A percentile compares a stretch with the other conserved stretches of the same genome.
Evolutionary conservation across 163 green algal genomes (phyloP).

Genomic region (Scenedesmus sp.): DNA sequence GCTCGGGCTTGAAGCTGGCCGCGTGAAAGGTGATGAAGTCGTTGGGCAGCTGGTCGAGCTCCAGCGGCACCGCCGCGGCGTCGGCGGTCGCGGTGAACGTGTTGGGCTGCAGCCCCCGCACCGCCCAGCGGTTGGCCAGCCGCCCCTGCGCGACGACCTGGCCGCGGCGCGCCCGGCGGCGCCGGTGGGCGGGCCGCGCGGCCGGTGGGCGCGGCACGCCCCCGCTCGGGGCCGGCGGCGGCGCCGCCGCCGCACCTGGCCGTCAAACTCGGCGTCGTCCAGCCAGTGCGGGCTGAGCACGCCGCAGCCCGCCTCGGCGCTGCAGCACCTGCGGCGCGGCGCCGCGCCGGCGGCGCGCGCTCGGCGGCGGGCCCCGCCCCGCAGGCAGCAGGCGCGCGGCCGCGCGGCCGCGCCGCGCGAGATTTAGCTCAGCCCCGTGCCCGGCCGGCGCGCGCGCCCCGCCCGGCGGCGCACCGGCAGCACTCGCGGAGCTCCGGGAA

Average conservation of each 20-base stretch:
- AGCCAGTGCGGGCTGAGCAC: slow-evolving; percentile 35
- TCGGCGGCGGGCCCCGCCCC: no score
- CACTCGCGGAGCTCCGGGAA: slow-evolving; percentile 37
- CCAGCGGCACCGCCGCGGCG: slow-evolving; percentile 34
- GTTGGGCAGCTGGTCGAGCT: slow-evolving; percentile 58
- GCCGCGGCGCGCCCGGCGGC: no score
- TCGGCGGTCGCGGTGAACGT: slow-evolving; percentile 52
- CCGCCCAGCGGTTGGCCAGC: slow-evolving; percentile 48
- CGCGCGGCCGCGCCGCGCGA: no score
- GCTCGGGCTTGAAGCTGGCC: slow-evolving; percentile 29
- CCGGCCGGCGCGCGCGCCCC: no score
- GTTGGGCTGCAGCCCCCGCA: slow-evolving; percentile 54
- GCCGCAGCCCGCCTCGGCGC: slow-evolving; percentile 19
- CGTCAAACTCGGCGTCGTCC: slow-evolving; percentile 21
- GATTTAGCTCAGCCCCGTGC: no score
- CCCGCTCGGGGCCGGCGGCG: no score
- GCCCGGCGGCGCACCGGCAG: slow-evolving; percentile 4
- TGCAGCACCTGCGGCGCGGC: slow-evolving; percentile 11
- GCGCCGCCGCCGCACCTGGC: slow-evolving; percentile 4
- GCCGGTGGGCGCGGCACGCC: no score
- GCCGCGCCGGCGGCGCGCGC: no score
- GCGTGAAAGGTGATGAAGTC: slow-evolving; percentile 48
- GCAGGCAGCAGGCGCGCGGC: no score
- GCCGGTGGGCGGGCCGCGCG: no score
- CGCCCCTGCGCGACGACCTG: slow-evolving; percentile 12